Base-by-base conservation (phyloP, 139 green algal species). In the Nannochloris sp. region DNA sequence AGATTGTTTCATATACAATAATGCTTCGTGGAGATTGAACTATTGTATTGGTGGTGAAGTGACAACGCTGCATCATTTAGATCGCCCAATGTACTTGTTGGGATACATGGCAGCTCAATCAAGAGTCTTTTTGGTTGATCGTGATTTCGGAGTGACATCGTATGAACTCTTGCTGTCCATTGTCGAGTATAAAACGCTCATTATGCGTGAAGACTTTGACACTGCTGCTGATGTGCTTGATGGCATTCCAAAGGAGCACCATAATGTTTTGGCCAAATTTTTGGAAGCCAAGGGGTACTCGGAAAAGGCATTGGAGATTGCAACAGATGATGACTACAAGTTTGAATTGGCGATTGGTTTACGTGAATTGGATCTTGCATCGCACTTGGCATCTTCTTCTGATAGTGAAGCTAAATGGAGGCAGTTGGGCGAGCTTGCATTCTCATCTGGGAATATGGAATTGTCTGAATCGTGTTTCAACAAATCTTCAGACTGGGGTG, bases 1-100 rank as follows among this genome's bases (percentile, higher is more conserved):
- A 31, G 93, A 98, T 77, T 98, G 93, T 84, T 96, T 98, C 68
- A 89, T 97, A 27, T 99, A 97, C 85, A 97, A 88, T 80, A 97
- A 97, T 77, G 75, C 81, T 0, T 78, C 85, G 0, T 96, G 88
- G 92, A 84, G 93, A n/a, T 81, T 99, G 53, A 95, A 95, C 78
- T 98, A 98, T 71, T 92, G 80, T 57, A 89, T 99, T 23, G 93
- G 93, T 48, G 90, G 93, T 4, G 93, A 99, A 79, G 72, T 92
- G n/a, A 96, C 91, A 56, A 97, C 92, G 4, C 83, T 99, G 67
- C 91, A 83, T 70, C 93, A 98, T 75, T 72, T 98, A 57, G 93
- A 99, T 80, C 71, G 86, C 6, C 92, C 93, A 31, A 91, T 97
- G 84, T 97, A 96, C 80, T 77, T 99, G 36, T 80, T 99, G 51